phyloP scores from a whole-genome alignment of 176 grass and related monocot species.

The Carex scoparia region DNA sequence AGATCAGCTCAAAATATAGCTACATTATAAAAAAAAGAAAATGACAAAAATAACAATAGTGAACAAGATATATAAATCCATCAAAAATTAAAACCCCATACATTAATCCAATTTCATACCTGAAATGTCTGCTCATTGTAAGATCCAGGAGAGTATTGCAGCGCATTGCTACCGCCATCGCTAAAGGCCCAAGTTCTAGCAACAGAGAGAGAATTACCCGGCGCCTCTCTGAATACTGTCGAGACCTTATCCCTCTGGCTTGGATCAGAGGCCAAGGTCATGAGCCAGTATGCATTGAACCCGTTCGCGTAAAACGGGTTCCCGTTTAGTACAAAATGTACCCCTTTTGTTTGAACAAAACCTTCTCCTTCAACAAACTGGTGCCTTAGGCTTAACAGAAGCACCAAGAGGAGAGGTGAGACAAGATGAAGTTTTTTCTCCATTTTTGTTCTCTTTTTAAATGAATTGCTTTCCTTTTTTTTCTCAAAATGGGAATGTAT shows the following conservation, averaged over 20 bases:
- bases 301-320: constrained; percentile 82
- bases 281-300: constrained; percentile 99
- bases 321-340: constrained; percentile 74
- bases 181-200: constrained; percentile 90
- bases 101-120: constrained; percentile 27
- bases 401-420: constrained; percentile 30
- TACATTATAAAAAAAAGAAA: not conserved
- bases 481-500: constrained; percentile 1
- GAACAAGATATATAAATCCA: not conserved
- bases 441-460: constrained; percentile 16
- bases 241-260: constrained; percentile 59
- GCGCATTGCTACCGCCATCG: constrained; percentile 56
- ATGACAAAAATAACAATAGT: not conserved
- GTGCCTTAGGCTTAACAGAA: constrained; percentile 26
- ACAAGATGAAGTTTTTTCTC: not conserved
- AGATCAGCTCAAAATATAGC: not conserved
- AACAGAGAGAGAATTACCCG: constrained; percentile 59
- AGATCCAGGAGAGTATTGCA: constrained; percentile 67
- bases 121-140: constrained; percentile 92
- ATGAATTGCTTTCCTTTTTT: not conserved
- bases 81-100: not conserved
- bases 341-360: constrained; percentile 58
- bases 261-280: constrained; percentile 57
- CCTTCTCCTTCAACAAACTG: constrained; percentile 26
- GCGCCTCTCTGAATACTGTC: constrained; percentile 46